phyloP scores from a whole-genome alignment of 1,284 basidiomycete genomes.

The Trichosporon sp. region DNA sequence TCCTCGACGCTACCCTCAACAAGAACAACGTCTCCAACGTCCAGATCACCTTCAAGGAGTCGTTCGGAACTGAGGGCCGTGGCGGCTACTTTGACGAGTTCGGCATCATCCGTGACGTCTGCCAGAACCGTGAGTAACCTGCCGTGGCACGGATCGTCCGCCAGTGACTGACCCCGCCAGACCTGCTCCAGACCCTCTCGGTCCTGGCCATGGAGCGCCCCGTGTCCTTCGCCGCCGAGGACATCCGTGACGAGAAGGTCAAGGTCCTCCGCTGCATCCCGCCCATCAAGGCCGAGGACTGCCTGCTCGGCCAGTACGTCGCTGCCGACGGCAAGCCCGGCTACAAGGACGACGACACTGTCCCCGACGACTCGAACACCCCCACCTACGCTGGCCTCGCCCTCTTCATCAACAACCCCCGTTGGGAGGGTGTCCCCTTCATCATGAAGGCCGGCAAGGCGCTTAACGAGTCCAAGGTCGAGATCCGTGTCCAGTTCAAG shows the following conservation, averaged over 20 bases:
- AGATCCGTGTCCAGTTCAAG: conserved; percentile 93
- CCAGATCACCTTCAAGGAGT: conserved; percentile 98
- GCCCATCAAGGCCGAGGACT: conserved; percentile 69
- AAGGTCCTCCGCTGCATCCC: conserved; percentile 88
- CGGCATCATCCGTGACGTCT: conserved; percentile 91
- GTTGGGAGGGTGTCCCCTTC: conserved; percentile 97
- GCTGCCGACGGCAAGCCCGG: conserved; percentile 83
- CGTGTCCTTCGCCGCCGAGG: conserved; percentile 92
- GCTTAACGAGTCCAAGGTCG: conserved; percentile 93
- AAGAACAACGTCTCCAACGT: conserved; percentile 91
- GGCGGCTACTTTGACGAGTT: conserved; percentile 99
- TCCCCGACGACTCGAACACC: conserved; percentile 83
- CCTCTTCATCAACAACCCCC: conserved; percentile 84
- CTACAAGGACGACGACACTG: conserved; percentile 92
- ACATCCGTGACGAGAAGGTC: conserved; percentile 97
- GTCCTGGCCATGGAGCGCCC: conserved; percentile 94
- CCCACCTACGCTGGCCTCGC: conserved; percentile 87
- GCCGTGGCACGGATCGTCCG: not conserved
- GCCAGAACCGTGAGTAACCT: conserved; percentile 81
- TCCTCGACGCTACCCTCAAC: conserved; percentile 81
- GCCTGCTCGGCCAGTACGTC: conserved; percentile 87
- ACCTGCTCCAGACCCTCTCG: conserved; percentile 85
- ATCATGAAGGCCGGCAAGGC: conserved; percentile 96
- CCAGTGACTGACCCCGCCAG: conserved; percentile 51
- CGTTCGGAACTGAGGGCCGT: conserved; percentile 92